A percentile compares a stretch with the other conserved stretches of the same genome.
phyloP scores from a whole-genome alignment of 495 filamentous ascomycete genomes.

The Delitschia confertaspora region DNA sequence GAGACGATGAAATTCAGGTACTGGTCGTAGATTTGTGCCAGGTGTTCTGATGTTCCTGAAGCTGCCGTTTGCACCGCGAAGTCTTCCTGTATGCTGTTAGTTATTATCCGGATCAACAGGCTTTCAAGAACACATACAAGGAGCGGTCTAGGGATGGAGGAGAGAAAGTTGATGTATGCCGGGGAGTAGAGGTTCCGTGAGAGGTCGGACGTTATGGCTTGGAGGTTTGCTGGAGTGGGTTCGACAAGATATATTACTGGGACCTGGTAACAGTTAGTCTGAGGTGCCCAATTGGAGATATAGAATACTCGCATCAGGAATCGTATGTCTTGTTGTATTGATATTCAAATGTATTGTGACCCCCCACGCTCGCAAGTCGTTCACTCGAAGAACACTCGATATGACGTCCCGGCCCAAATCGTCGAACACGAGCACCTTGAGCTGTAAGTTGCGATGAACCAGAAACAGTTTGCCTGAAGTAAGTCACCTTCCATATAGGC shows the following conservation, averaged over 20 bases:
- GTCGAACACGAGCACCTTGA: slow-evolving; percentile 52
- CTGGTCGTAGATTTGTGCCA: slow-evolving; percentile 92
- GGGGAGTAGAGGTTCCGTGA: slow-evolving; percentile 81
- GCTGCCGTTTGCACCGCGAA: slow-evolving; percentile 83
- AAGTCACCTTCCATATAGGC: slow-evolving; percentile 56
- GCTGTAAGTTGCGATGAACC: neutral
- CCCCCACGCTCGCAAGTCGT: slow-evolving; percentile 82
- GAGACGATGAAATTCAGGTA: slow-evolving; percentile 96
- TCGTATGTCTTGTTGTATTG: slow-evolving; percentile 71
- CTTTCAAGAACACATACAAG: slow-evolving; percentile 36
- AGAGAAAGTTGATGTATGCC: slow-evolving; percentile 95
- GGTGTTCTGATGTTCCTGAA: slow-evolving; percentile 72
- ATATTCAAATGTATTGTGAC: slow-evolving; percentile 98
- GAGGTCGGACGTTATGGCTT: slow-evolving; percentile 78
- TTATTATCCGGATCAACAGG: neutral
- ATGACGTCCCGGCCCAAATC: slow-evolving; percentile 67
- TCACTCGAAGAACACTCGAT: slow-evolving; percentile 88
- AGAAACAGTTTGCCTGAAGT: neutral
- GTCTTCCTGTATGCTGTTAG: slow-evolving; percentile 50
- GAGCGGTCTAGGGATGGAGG: slow-evolving; percentile 82
- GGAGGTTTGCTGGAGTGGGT: slow-evolving; percentile 69
- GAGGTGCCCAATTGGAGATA: neutral
- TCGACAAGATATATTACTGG: slow-evolving; percentile 94
- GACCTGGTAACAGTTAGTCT: slow-evolving; percentile 7
- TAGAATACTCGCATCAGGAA: slow-evolving; percentile 63